phyloP scores from a whole-genome alignment of 2,329 filamentous ascomycete genomes.

The Leptographium wingfieldii region DNA sequence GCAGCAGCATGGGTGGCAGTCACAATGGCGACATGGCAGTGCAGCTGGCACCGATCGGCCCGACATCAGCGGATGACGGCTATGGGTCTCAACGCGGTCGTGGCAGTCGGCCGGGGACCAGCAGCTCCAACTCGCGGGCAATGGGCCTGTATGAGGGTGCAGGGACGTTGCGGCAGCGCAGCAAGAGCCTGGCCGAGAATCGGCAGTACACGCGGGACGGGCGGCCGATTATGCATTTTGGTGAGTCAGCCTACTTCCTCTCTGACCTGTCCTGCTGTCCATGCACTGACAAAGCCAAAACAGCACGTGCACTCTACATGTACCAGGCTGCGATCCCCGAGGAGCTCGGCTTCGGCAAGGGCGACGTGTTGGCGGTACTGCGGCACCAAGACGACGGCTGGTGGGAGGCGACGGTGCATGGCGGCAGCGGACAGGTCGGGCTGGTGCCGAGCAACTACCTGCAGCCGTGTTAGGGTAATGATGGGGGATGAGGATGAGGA shows the following conservation, averaged over 20 bases:
- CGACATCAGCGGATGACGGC: constrained; percentile 29
- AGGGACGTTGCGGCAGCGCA: constrained; percentile 41
- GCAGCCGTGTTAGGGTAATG: constrained; percentile 31
- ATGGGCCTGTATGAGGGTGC: constrained; percentile 45
- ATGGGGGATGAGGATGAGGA: neutral
- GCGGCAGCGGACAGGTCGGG: constrained; percentile 44
- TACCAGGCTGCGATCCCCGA: constrained; percentile 93
- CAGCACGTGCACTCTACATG: constrained; percentile 86
- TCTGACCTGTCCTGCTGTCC: constrained; percentile 1
- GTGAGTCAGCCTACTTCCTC: constrained; percentile 42
- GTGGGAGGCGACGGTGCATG: constrained; percentile 96
- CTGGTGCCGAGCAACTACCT: constrained; percentile 59
- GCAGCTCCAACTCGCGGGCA: constrained; percentile 27
- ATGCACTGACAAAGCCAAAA: constrained; percentile 2
- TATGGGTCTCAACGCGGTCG: constrained; percentile 45
- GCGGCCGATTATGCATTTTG: constrained; percentile 79
- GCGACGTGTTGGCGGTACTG: constrained; percentile 78
- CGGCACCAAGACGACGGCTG: constrained; percentile 94
- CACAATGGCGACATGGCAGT: constrained; percentile 47
- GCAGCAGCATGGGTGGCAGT: constrained; percentile 33
- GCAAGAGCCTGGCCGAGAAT: constrained; percentile 76
- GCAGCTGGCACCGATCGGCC: constrained; percentile 41
- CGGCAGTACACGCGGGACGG: constrained; percentile 78
- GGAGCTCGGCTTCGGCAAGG: constrained; percentile 84
- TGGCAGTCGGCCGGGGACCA: constrained; percentile 34